Evolutionary conservation across 768 basidiomycete species (phyloP).

Genomic region (Floccularia luteovirens): DNA sequence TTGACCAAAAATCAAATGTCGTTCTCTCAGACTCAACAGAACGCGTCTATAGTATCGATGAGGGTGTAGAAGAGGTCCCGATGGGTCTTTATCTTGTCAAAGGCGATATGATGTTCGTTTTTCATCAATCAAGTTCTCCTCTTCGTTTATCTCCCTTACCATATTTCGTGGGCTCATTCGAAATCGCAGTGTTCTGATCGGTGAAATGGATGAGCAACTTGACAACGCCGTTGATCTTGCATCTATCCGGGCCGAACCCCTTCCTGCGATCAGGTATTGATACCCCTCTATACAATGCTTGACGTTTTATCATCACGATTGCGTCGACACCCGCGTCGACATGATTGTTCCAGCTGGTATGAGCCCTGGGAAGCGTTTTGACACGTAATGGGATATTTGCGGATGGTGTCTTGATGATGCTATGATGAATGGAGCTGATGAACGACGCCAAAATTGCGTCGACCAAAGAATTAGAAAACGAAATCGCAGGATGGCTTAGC

Average conservation of each 20-base stretch:
- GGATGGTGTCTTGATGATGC: too few species aligned
- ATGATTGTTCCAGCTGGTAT: too few species aligned
- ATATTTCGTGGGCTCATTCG: not conserved
- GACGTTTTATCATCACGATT: too few species aligned
- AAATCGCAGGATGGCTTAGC: too few species aligned
- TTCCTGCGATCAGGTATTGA: conserved; percentile 75
- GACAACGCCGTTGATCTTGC: conserved; percentile 72
- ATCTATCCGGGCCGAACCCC: conserved; percentile 80
- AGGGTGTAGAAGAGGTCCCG: conserved; percentile 90
- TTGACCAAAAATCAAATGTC: conserved; percentile 93
- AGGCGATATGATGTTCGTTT: conserved; percentile 93
- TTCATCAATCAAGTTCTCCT: not conserved
- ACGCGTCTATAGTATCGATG: conserved; percentile 85
- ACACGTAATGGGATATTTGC: too few species aligned
- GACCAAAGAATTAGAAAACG: too few species aligned
- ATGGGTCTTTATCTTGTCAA: conserved; percentile 96
- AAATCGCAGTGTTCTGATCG: conserved; percentile 54
- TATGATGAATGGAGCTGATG: too few species aligned
- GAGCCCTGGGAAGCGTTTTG: too few species aligned
- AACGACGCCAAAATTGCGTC: too few species aligned
- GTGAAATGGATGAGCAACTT: conserved; percentile 78
- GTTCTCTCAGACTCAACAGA: conserved; percentile 93
- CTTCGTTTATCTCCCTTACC: conserved; percentile 4
- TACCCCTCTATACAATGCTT: too few species aligned
- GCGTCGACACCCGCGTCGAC: too few species aligned